phyloP scores from a whole-genome alignment of 1,139 yeast genomes.

The Candida labiduridarum region DNA sequence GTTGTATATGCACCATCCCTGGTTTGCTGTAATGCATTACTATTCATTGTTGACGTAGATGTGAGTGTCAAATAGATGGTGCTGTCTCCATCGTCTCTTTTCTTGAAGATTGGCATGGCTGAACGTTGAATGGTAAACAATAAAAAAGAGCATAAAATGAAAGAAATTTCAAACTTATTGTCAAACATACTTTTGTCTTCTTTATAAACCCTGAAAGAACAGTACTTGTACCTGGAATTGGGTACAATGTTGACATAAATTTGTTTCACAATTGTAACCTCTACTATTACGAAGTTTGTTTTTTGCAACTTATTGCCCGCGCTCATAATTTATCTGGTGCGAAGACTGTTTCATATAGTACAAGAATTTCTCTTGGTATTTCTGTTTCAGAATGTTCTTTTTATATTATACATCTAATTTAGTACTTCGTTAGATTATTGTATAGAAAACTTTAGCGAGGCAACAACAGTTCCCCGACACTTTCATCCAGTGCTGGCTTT shows the following conservation, averaged over 20 bases:
- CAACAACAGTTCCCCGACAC: conserved; percentile 9
- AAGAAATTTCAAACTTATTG: not conserved
- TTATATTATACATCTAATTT: not conserved
- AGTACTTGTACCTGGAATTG: not conserved
- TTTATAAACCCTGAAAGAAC: not conserved
- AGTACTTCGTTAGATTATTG: not conserved
- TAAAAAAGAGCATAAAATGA: not conserved
- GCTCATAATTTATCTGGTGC: not conserved
- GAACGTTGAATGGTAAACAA: not conserved
- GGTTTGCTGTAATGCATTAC: not conserved
- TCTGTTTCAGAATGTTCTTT: not conserved
- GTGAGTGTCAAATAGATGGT: conserved; percentile 20
- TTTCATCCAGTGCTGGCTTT: conserved; percentile 16
- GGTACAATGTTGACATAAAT: not conserved
- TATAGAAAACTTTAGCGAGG: conserved; percentile 5
- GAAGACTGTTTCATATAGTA: not conserved
- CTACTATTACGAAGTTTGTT: not conserved
- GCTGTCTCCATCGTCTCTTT: conserved; percentile 13
- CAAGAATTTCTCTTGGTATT: not conserved
- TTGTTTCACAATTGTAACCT: conserved; percentile 1
- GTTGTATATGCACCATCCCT: not conserved
- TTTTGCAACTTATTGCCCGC: conserved; percentile 1
- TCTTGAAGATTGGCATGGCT: conserved; percentile 1
- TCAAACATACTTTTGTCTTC: not conserved
- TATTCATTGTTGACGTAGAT: conserved; percentile 6